Conservation (phyloP, 768 basidiomycete species). For the Nidularia pulvinata region DNA sequence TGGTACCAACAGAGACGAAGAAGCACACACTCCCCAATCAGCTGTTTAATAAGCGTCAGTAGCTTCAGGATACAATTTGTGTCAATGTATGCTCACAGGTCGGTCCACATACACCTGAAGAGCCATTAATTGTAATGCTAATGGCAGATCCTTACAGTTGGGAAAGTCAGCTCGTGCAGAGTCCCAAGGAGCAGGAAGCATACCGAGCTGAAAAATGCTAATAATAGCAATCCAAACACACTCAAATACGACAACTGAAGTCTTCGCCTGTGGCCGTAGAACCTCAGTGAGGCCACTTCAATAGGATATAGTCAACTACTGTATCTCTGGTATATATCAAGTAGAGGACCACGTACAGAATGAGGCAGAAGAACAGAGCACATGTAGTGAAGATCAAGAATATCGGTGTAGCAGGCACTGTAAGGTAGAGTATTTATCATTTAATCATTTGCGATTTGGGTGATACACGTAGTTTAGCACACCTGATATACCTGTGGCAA, state of each 20-base stretch:
- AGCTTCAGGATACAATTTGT: background rate
- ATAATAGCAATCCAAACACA: conserved; percentile 54
- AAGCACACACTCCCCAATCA: conserved; percentile 43
- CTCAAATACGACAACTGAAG: conserved; percentile 37
- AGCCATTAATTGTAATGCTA: conserved; percentile 40
- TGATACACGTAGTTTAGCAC: conserved; percentile 6
- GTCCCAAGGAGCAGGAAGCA: background rate
- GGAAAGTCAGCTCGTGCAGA: background rate
- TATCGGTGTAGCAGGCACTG: conserved; percentile 46
- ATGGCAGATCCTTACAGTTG: conserved; percentile 43
- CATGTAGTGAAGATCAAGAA: conserved; percentile 49
- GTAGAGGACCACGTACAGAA: conserved; percentile 22
- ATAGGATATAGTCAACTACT: background rate
- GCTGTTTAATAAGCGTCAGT: conserved; percentile 14
- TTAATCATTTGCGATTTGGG: too few species aligned
- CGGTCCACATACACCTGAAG: conserved; percentile 18
- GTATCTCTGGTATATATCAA: too few species aligned
- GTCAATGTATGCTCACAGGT: conserved; percentile 23
- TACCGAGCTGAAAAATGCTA: conserved; percentile 51
- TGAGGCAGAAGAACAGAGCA: conserved; percentile 28
- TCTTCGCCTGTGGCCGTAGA: conserved; percentile 26
- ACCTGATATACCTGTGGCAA: conserved; percentile 33
- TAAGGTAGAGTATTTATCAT: background rate
- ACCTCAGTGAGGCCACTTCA: conserved; percentile 34
- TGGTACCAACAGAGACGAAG: conserved; percentile 44